A percentile compares a stretch with the other conserved stretches of the same genome.
phyloP scores from a whole-genome alignment of 495 filamentous ascomycete genomes.

The Tetracladium setigerum region DNA sequence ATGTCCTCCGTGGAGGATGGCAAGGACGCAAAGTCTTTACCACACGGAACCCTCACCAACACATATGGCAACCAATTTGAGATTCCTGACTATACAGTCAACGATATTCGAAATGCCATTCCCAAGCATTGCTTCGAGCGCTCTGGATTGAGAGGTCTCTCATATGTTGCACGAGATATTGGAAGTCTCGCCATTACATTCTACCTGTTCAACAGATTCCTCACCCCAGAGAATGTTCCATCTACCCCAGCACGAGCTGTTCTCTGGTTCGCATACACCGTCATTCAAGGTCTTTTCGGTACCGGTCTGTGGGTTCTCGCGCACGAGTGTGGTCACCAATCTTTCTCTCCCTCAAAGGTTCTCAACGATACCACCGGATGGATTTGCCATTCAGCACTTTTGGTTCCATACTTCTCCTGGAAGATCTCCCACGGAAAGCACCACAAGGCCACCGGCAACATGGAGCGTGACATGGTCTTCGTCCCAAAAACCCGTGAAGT shows the following conservation, averaged over 20 bases:
- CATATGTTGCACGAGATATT: constrained; percentile 66
- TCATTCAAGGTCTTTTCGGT: constrained; percentile 68
- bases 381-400: constrained; percentile 70
- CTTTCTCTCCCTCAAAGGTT: constrained; percentile 72
- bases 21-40: constrained; percentile 23
- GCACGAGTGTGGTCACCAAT: constrained; percentile 83
- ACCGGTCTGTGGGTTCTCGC: constrained; percentile 81
- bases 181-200: constrained; percentile 54
- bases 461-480: constrained; percentile 98
- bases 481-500: constrained; percentile 76
- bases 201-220: constrained; percentile 57
- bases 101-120: constrained; percentile 75
- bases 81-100: constrained; percentile 70
- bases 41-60: constrained; percentile 53
- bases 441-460: constrained; percentile 91
- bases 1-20: constrained; percentile 56
- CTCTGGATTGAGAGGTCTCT: constrained; percentile 51
- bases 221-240: constrained; percentile 51
- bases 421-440: constrained; percentile 91
- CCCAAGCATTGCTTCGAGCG: constrained; percentile 76
- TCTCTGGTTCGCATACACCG: constrained; percentile 63
- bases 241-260: constrained; percentile 44
- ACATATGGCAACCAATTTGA: constrained; percentile 69
- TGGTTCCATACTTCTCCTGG: constrained; percentile 90
- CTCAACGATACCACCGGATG: constrained; percentile 84